Evolutionary conservation across 2,329 filamentous ascomycete species (phyloP), one percentile per base, ranked within the genome.

Genomic region (Trichoderma citrinoviride): DNA sequence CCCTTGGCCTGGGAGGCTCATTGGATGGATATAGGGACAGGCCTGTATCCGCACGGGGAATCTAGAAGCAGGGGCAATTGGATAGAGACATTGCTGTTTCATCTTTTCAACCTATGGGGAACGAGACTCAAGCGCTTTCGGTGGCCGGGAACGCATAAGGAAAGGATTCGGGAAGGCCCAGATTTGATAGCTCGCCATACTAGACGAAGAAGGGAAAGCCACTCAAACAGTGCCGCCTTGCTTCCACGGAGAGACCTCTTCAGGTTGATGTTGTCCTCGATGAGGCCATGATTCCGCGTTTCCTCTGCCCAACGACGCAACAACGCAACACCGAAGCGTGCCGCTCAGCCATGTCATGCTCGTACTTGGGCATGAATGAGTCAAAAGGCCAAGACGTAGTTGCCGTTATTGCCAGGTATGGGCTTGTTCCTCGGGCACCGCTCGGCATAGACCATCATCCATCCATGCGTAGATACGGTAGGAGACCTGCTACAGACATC

Each of bases 101-200:
- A 60, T 14, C 25, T 41, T 53, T 46, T 44, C n/a, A 46, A 23
- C 62, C 62, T 65, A 65, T 65, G 40, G 19, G 62, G 23, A 27
- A 41, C 46, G 46, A 65, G 54, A 53, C 17, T 60, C 54, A 65
- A 65, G 62, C 62, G 62, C 62, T 46, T n/a, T 52, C 54, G 41
- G 41, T 29, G 41, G 29, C 55, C 54, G 49, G 40, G 54, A 27
- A 46, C 54, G 23, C 40, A 46, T 37, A 47, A 44, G 54, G 54
- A 60, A 58, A 46, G 54, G 55, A 54, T 54, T 53, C 37, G 37
- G 60, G 33, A 37, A 19, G 60, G 52, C 52, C 61, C 52, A 49
- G 43, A 29, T 41, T 56, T 55, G 61, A 64, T 43, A 56, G 61
- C 52, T 53, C 43, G 49, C 60, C 19, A 54, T 54, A 21, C n/a